Percentiles rank a stretch among this genome's conserved stretches.
Evolutionary conservation across 2,329 filamentous ascomycete species (phyloP).

Genomic region (Thelonectria olida): DNA sequence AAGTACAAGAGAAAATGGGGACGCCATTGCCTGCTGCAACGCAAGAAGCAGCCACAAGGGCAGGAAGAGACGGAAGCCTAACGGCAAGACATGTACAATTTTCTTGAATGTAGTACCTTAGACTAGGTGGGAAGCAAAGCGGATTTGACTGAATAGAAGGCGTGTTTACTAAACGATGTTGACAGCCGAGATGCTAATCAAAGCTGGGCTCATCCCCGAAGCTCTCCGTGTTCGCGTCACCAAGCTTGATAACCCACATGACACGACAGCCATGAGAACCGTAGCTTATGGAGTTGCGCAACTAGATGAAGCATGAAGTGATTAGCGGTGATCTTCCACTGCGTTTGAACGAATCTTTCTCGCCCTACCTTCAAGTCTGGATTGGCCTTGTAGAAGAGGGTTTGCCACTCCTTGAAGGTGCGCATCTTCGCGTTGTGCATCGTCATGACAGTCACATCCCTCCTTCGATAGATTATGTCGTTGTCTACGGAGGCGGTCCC

Average conservation of each 20-base stretch:
- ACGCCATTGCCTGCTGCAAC: conserved; percentile 82
- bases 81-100: not conserved
- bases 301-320: not conserved
- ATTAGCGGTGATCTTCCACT: not conserved
- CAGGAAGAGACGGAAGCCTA: not conserved
- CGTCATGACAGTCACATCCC: conserved; percentile 34
- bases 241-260: conserved; percentile 22
- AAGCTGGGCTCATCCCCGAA: not conserved
- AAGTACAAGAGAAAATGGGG: conserved; percentile 83
- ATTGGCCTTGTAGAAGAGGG: conserved; percentile 12
- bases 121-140: not conserved
- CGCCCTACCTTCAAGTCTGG: conserved; percentile 14
- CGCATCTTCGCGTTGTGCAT: conserved; percentile 35
- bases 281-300: conserved; percentile 4
- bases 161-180: too few relatives aligned
- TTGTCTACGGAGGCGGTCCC: conserved; percentile 18
- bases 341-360: not conserved
- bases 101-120: not conserved
- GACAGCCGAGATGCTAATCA: too few relatives aligned
- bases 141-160: too few relatives aligned
- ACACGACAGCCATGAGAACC: conserved; percentile 31
- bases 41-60: conserved; percentile 47
- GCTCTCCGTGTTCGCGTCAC: not conserved
- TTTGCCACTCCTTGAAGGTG: conserved; percentile 24
- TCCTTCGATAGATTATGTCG: conserved; percentile 30